Percentiles rank a stretch among this genome's conserved stretches.
These are phyloP conservation scores for Rutstroemia sp. DNA, from an alignment of 2,329 filamentous ascomycete genomes.

Conservation along the genomic window DNA sequence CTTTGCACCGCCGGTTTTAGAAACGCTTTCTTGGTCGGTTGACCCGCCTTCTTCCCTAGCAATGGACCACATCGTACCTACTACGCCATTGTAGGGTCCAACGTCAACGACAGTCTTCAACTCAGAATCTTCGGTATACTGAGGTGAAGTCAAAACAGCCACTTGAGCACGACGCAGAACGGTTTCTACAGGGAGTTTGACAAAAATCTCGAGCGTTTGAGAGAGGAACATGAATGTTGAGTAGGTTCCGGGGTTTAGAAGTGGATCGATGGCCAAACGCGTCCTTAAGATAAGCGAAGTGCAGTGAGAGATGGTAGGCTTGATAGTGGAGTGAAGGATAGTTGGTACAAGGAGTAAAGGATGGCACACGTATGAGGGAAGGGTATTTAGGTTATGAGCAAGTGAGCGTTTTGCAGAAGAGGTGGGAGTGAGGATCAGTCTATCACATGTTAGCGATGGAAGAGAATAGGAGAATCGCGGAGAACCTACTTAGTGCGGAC, in stretches of 20 bases:
- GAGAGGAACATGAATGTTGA: conserved; percentile 75
- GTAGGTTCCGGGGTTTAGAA: conserved; percentile 74
- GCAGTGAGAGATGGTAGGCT: conserved; percentile 73
- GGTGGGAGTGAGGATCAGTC: conserved; percentile 78
- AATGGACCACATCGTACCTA: conserved; percentile 89
- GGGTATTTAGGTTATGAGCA: conserved; percentile 59
- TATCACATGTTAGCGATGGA: conserved; percentile 32
- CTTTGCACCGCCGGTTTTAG: not conserved
- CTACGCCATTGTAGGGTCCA: conserved; percentile 74
- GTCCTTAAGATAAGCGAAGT: conserved; percentile 80
- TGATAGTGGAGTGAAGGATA: conserved; percentile 75
- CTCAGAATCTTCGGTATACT: conserved; percentile 8
- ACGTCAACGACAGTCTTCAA: conserved; percentile 66
- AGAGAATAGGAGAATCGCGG: not conserved
- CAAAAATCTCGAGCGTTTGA: conserved; percentile 70
- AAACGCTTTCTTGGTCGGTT: not conserved
- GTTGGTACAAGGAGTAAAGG: conserved; percentile 72
- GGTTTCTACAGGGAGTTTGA: conserved; percentile 88
- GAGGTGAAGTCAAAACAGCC: conserved; percentile 45
- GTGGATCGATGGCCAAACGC: conserved; percentile 75
- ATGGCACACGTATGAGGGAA: conserved; percentile 72
- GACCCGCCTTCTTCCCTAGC: conserved; percentile 75
- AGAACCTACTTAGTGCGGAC: conserved; percentile 61
- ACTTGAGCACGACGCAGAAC: conserved; percentile 85
- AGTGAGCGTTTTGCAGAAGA: conserved; percentile 71